A percentile compares a stretch with the other conserved stretches of the same genome.
Conservation (phyloP, 805 yeast species). For the Saccharomycopsis javanensis region DNA sequence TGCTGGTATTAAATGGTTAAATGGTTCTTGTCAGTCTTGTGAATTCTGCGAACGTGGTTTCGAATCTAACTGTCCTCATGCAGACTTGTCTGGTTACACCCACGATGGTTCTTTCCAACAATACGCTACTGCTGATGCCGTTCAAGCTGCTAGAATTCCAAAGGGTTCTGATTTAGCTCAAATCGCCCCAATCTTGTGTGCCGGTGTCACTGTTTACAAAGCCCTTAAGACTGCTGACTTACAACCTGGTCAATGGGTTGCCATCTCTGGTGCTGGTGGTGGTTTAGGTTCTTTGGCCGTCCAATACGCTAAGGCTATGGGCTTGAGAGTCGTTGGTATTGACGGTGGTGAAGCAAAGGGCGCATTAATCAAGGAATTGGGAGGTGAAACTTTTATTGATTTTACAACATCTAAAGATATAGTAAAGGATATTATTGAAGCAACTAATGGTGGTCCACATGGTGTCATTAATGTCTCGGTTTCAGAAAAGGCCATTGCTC, state of each 20-base stretch:
- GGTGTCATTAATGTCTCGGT: conserved; percentile 71
- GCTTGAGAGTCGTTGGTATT: conserved; percentile 58
- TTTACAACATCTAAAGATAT: conserved; percentile 47
- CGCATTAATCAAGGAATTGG: conserved; percentile 43
- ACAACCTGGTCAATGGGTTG: conserved; percentile 65
- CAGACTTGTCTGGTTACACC: conserved; percentile 76
- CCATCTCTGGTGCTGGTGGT: conserved; percentile 72
- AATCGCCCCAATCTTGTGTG: conserved; percentile 78
- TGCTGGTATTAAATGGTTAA: conserved; percentile 81
- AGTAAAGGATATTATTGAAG: conserved; percentile 42
- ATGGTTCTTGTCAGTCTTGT: conserved; percentile 67
- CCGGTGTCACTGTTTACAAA: conserved; percentile 87
- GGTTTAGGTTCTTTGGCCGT: conserved; percentile 68
- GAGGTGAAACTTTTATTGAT: conserved; percentile 57
- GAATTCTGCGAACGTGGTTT: conserved; percentile 59
- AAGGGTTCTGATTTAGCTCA: conserved; percentile 63
- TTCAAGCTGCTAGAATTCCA: conserved; percentile 77
- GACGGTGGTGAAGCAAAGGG: conserved; percentile 63
- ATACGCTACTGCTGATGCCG: conserved; percentile 81
- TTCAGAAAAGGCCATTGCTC: conserved; percentile 55
- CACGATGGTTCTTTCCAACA: conserved; percentile 90
- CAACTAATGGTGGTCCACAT: conserved; percentile 68
- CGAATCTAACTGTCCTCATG: conserved; percentile 64
- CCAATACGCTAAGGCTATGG: conserved; percentile 73
- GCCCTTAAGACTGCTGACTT: conserved; percentile 74